These are phyloP conservation scores for Fusarium humuli DNA, from an alignment of 2,329 filamentous ascomycete genomes.

Conservation along the genomic window DNA sequence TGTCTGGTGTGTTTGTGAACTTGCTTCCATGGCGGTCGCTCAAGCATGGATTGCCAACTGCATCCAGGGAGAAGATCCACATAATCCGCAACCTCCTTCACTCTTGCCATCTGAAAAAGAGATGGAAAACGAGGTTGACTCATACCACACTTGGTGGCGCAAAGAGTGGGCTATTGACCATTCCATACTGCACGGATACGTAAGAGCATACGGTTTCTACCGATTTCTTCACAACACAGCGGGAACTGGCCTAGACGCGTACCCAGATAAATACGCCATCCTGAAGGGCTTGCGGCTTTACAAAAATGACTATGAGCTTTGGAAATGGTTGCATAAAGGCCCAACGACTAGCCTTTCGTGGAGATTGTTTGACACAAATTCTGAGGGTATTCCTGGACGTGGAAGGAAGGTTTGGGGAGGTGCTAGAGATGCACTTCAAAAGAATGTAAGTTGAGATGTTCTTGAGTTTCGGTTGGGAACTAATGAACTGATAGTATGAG, in stretches of 20 bases:
- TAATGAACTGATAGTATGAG: background rate
- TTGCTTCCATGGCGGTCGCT: background rate
- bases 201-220: background rate
- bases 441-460: background rate
- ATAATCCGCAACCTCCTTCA: background rate
- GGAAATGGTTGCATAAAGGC: background rate
- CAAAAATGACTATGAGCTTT: background rate
- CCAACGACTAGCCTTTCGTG: background rate
- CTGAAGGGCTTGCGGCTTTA: background rate
- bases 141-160: background rate
- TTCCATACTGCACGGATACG: background rate
- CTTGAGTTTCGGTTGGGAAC: fast-evolving
- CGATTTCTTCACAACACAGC: background rate
- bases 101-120: background rate
- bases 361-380: background rate
- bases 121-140: background rate
- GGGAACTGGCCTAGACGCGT: background rate
- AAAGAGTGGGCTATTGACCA: background rate
- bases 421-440: background rate
- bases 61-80: background rate
- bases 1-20: background rate
- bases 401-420: background rate
- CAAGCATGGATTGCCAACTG: background rate
- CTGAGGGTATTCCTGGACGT: background rate
- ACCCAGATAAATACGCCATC: background rate